Conservation (phyloP, 1,284 basidiomycete species). For the Naganishia sp. region DNA sequence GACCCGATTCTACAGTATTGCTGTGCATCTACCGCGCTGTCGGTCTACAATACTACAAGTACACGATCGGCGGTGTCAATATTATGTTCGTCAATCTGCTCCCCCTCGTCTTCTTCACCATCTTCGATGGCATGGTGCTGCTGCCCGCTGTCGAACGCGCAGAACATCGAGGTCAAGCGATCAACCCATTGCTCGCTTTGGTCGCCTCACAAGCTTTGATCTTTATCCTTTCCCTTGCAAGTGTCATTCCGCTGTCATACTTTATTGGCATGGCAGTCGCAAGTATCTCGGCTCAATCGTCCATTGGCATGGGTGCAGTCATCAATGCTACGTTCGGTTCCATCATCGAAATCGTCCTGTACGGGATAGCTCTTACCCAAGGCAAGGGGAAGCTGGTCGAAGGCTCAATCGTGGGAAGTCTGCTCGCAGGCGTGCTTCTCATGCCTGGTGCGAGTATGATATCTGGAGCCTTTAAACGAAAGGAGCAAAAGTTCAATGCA, state of each 20-base stretch:
- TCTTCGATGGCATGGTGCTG: constrained; percentile 86
- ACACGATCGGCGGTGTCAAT: constrained; percentile 97
- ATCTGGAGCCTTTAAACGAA: constrained; percentile 84
- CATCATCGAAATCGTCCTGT: constrained; percentile 95
- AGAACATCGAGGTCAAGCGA: constrained; percentile 52
- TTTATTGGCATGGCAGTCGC: constrained; percentile 99
- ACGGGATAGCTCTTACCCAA: constrained; percentile 82
- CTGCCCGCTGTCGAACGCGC: constrained; percentile 69
- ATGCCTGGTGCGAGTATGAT: constrained; percentile 99
- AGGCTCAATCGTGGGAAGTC: constrained; percentile 91
- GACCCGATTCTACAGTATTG: constrained; percentile 78
- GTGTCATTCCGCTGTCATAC: constrained; percentile 95
- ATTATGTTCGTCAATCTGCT: constrained; percentile 97
- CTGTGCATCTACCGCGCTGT: constrained; percentile 93
- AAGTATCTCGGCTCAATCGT: constrained; percentile 94
- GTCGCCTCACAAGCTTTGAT: constrained; percentile 77
- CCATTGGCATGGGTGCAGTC: constrained; percentile 98
- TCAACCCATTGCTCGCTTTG: constrained; percentile 65
- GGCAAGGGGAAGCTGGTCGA: constrained; percentile 92
- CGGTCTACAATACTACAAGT: constrained; percentile 96
- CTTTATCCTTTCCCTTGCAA: constrained; percentile 81
- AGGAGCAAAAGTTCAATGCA: constrained; percentile 98
- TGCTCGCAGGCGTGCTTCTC: constrained; percentile 90
- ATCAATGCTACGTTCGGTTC: constrained; percentile 99
- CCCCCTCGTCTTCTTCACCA: constrained; percentile 91